A percentile compares a stretch with the other conserved stretches of the same genome.
Evolutionary conservation across 345 rosid genomes (phyloP).

Genomic region (Eucalyptus pumila): DNA sequence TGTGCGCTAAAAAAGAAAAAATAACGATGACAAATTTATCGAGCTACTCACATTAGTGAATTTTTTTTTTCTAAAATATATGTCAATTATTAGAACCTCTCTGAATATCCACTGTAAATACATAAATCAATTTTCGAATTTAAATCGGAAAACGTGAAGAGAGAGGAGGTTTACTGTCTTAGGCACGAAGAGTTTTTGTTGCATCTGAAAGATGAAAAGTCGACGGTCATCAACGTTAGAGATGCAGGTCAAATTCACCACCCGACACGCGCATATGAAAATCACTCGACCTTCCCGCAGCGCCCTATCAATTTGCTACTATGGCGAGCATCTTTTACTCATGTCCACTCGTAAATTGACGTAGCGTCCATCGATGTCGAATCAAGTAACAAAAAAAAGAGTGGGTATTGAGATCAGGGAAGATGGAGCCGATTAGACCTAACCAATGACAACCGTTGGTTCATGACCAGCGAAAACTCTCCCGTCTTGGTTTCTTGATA

Average conservation of each 20-base stretch:
- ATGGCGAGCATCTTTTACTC: background rate
- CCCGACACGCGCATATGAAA: background rate
- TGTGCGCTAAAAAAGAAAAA: background rate
- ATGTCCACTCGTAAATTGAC: background rate
- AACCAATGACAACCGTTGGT: too few species aligned
- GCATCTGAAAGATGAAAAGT: background rate
- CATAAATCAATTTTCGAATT: background rate
- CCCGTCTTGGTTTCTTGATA: background rate
- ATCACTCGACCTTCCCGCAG: fast-evolving
- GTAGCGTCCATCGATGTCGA: background rate
- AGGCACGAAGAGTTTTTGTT: background rate
- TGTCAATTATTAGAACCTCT: background rate
- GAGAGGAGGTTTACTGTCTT: background rate
- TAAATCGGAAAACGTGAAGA: background rate
- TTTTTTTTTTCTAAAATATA: background rate
- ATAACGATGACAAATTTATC: background rate
- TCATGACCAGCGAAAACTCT: background rate
- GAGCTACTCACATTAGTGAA: background rate
- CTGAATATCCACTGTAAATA: background rate
- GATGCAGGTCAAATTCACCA: background rate
- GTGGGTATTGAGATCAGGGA: background rate
- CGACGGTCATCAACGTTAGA: background rate
- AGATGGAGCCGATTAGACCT: background rate
- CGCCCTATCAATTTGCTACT: background rate
- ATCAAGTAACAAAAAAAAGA: background rate